phyloP scores from a whole-genome alignment of 306 rosid genomes.

The Malus domestica region DNA sequence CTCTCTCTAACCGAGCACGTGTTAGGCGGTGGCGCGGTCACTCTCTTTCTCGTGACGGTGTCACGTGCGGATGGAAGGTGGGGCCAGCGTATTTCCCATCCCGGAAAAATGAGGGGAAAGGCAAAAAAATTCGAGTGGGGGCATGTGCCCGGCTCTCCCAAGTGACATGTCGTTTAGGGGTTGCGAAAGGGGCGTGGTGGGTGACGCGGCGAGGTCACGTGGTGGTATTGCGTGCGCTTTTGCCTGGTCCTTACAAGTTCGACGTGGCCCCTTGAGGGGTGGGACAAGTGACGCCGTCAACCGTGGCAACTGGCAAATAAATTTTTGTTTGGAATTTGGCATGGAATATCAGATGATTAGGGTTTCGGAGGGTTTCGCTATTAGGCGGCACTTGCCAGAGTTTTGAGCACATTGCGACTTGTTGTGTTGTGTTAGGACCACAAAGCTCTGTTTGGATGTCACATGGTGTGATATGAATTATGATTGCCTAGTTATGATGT shows the following conservation, averaged over 20 bases:
- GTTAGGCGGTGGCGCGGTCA: slow-evolving; percentile 32
- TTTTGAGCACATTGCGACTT: not conserved
- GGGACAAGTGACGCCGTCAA: slow-evolving; percentile 45
- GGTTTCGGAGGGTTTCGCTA: not conserved
- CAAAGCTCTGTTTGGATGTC: not conserved
- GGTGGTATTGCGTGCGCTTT: slow-evolving; percentile 20
- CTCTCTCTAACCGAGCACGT: not conserved
- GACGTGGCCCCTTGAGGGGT: slow-evolving; percentile 25
- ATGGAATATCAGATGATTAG: not conserved
- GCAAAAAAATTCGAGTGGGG: slow-evolving; percentile 31
- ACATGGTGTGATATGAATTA: not conserved
- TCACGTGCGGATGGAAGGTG: slow-evolving; percentile 59
- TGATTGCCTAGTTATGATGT: not conserved
- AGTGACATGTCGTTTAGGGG: slow-evolving; percentile 68
- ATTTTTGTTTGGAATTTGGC: not conserved
- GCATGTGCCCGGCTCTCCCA: slow-evolving; percentile 52
- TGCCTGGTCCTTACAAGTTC: slow-evolving; percentile 6
- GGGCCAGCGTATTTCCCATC: slow-evolving; percentile 37
- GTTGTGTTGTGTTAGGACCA: not conserved
- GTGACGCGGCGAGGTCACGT: slow-evolving; percentile 63
- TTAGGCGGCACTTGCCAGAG: not conserved
- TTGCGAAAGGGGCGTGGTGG: slow-evolving; percentile 28
- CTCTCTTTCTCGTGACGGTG: slow-evolving; percentile 69
- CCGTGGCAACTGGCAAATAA: not conserved
- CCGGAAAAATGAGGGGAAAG: not conserved